These are phyloP conservation scores for Kwoniella botswanensis DNA, from an alignment of 768 basidiomycete species.

Conservation along the genomic window DNA sequence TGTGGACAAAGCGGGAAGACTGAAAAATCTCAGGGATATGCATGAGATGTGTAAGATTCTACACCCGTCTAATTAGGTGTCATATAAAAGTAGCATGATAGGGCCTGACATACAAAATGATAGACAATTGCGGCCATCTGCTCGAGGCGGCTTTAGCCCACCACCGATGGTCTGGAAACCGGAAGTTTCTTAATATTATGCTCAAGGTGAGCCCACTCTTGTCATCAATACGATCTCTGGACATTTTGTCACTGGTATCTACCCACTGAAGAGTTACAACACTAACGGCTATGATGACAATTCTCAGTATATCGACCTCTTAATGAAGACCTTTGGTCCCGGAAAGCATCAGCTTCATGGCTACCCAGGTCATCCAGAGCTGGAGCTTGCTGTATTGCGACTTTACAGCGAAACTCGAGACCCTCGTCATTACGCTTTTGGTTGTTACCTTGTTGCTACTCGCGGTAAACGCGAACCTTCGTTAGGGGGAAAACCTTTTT, in stretches of 20 bases:
- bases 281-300: not conserved
- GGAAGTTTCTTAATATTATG: conserved; percentile 43
- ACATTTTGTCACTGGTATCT: too few species aligned
- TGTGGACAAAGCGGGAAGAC: conserved; percentile 33
- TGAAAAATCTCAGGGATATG: conserved; percentile 43
- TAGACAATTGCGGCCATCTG: conserved; percentile 43
- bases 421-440: conserved; percentile 38
- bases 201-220: conserved; percentile 30
- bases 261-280: not conserved
- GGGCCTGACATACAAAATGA: too few species aligned
- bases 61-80: too few species aligned
- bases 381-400: conserved; percentile 44
- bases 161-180: conserved; percentile 30
- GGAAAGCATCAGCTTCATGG: conserved; percentile 31
- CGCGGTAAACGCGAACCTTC: conserved; percentile 31
- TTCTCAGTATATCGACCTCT: conserved; percentile 38
- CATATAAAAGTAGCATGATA: too few species aligned
- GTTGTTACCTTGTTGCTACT: conserved; percentile 29
- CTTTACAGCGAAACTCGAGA: conserved; percentile 35
- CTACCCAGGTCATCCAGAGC: conserved; percentile 48
- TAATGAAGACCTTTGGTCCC: conserved; percentile 34
- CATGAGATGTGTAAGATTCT: conserved; percentile 49
- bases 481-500: conserved; percentile 26
- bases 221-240: too few species aligned
- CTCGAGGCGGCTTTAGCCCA: conserved; percentile 44